Evolutionary conservation across 192 early-diverging fungal species (phyloP).

Genomic region (Coemansia furcata): DNA sequence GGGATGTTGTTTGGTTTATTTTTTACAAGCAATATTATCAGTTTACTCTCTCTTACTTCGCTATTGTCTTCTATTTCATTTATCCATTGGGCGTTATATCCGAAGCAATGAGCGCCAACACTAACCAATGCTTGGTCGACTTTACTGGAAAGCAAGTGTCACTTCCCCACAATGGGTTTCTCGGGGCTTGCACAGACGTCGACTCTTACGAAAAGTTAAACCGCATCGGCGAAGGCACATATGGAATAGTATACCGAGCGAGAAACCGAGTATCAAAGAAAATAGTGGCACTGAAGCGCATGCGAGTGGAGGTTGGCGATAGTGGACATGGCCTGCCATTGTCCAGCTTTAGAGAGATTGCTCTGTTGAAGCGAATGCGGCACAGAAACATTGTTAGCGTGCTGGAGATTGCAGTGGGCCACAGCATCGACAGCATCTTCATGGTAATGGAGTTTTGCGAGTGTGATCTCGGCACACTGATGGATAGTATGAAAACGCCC

Average conservation of each 20-base stretch:
- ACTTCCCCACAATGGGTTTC: conserved; percentile 50
- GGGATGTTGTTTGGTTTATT: too few species aligned
- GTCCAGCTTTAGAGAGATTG: conserved; percentile 75
- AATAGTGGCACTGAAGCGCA: conserved; percentile 63
- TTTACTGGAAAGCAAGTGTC: conserved; percentile 17
- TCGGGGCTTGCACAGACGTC: conserved; percentile 72
- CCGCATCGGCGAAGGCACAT: conserved; percentile 88
- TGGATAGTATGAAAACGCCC: conserved; percentile 23
- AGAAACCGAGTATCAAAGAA: conserved; percentile 48
- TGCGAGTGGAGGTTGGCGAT: conserved; percentile 57
- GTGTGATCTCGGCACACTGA: conserved; percentile 38
- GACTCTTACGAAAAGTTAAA: conserved; percentile 87
- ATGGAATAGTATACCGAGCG: conserved; percentile 86
- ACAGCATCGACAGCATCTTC: conserved; percentile 72
- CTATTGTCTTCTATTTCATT: too few species aligned
- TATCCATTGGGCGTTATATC: too few species aligned
- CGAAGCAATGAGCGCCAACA: background rate
- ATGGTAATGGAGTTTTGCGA: conserved; percentile 92
- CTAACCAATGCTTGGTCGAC: conserved; percentile 6
- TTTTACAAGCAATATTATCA: too few species aligned
- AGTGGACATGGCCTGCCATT: conserved; percentile 60
- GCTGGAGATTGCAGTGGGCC: conserved; percentile 68
- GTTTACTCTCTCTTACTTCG: too few species aligned
- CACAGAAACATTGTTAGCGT: conserved; percentile 76
- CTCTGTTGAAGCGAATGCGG: conserved; percentile 60